Percentiles rank a stretch among this genome's conserved stretches.
phyloP scores from a whole-genome alignment of 2,329 filamentous ascomycete genomes.

The Aspergillus latus region DNA sequence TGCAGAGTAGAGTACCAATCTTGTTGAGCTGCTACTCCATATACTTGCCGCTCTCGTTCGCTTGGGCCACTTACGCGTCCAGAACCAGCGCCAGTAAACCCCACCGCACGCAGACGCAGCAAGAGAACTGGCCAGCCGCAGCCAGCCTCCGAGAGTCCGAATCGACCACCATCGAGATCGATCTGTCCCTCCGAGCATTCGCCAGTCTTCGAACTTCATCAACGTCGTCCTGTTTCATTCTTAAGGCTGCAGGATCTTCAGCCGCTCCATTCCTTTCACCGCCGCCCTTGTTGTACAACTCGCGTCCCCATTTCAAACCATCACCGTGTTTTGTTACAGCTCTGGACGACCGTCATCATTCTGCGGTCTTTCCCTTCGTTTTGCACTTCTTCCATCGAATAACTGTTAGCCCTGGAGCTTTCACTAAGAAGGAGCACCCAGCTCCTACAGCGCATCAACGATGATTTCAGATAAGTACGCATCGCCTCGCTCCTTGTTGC shows the following conservation, averaged over 20 bases:
- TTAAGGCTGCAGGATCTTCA: slow-evolving; percentile 17
- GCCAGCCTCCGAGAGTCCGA: slow-evolving; percentile 21
- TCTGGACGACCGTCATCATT: slow-evolving; percentile 8
- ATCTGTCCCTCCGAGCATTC: slow-evolving; percentile 15
- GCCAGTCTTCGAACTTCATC: slow-evolving; percentile 8
- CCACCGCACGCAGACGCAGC: slow-evolving; percentile 26
- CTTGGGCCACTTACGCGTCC: slow-evolving; percentile 26
- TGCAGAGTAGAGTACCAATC: neutral
- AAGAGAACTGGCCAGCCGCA: slow-evolving; percentile 4
- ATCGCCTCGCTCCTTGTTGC: slow-evolving; percentile 3
- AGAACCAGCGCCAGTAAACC: slow-evolving; percentile 24
- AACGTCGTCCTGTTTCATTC: slow-evolving; percentile 6
- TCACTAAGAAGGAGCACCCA: slow-evolving; percentile 34
- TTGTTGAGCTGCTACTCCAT: neutral
- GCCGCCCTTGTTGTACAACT: slow-evolving; percentile 4
- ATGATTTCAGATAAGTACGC: slow-evolving; percentile 48
- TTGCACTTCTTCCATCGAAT: slow-evolving; percentile 6
- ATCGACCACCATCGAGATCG: slow-evolving; percentile 15
- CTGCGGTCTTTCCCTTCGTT: slow-evolving; percentile 8
- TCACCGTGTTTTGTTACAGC: slow-evolving; percentile 19
- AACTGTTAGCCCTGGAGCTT: slow-evolving; percentile 35
- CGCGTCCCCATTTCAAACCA: neutral
- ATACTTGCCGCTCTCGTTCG: slow-evolving; percentile 11
- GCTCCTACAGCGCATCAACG: slow-evolving; percentile 35
- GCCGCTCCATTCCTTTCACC: slow-evolving; percentile 15